Evolutionary conservation across 1,284 basidiomycete genomes (phyloP).

Genomic region (Moesziomyces globuligerus): DNA sequence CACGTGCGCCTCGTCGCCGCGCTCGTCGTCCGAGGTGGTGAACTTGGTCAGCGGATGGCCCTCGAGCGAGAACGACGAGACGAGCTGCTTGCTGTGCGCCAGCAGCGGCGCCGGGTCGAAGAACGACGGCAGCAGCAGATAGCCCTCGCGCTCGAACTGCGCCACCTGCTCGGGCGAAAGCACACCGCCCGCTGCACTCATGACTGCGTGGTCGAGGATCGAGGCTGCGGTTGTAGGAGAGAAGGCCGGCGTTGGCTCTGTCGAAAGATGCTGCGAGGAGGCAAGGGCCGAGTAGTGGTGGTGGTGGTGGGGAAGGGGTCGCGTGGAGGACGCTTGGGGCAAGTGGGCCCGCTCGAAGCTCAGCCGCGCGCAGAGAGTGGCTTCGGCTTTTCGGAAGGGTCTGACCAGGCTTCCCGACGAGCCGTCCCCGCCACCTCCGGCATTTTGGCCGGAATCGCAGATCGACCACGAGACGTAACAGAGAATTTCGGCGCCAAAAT

Average conservation of each 20-base stretch:
- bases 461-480: not conserved
- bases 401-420: slow-evolving; percentile 6
- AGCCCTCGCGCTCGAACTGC: slow-evolving; percentile 70
- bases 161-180: slow-evolving; percentile 42
- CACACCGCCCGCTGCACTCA: slow-evolving; percentile 1
- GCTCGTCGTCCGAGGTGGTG: slow-evolving; percentile 73
- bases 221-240: too few species aligned
- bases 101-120: slow-evolving; percentile 77
- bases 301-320: not conserved
- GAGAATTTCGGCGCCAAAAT: not conserved
- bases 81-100: slow-evolving; percentile 74
- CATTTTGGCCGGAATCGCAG: not conserved
- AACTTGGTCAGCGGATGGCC: slow-evolving; percentile 92
- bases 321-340: not conserved
- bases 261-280: not conserved
- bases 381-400: slow-evolving; percentile 15
- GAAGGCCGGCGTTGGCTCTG: not conserved
- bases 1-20: slow-evolving; percentile 40
- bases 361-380: not conserved
- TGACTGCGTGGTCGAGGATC: too few species aligned
- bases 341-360: not conserved
- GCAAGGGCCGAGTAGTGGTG: not conserved
- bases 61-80: slow-evolving; percentile 79
- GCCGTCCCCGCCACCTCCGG: not conserved
- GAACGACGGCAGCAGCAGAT: slow-evolving; percentile 81